Evolutionary conservation across 805 yeast species (phyloP), one percentile per base, ranked within the genome.

Genomic region (Maudiozyma pseudohumilis): DNA sequence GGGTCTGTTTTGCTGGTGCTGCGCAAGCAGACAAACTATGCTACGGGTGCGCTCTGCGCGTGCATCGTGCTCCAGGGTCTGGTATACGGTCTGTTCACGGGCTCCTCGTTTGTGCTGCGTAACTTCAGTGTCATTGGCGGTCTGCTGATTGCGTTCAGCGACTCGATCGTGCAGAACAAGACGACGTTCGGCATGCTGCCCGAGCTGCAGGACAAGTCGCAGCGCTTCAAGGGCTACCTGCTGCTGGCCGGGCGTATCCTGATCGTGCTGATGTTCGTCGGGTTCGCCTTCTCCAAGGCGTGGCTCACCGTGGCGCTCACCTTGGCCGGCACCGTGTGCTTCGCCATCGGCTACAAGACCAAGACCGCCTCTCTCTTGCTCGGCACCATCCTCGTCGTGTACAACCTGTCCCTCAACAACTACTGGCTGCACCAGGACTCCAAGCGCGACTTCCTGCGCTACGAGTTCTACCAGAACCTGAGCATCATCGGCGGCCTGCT

Each of bases 401-500:
- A 84, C 69, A 88, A 92, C 63, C 59, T 86, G 40, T 61, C 79
- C 25, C 75, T 80, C 42, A 89, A 92, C 68, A 85, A 86, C 52
- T 89, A 86, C 69, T 89, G 98, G 98, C 65, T 74, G 36, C 80
- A 74, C 59, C 71, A 75, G 35, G 56, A 72, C 36, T 74, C 70
- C 43, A 75, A 78, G 62, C 78, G 96, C 54, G 98, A 89, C 64
- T 84, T 77, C 62, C 65, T 87, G 59, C 84, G 84, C 61, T 92
- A 89, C 61, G 97, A 88, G 62, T 84, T 83, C 60, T 89, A 84
- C 72, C 98, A 92, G 66, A 86, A 95, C 30, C 69, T 89, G 55
- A 81, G 94, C 41, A 89, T 89, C 57, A 89, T 89, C 36, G 98
- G 98, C 41, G 98, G 96, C 1, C 73, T 89, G 46, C 65, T 89